A percentile compares a stretch with the other conserved stretches of the same genome.
Evolutionary conservation across 2,329 filamentous ascomycete genomes (phyloP).

Genomic region (Rhytidhysteron rufulum): DNA sequence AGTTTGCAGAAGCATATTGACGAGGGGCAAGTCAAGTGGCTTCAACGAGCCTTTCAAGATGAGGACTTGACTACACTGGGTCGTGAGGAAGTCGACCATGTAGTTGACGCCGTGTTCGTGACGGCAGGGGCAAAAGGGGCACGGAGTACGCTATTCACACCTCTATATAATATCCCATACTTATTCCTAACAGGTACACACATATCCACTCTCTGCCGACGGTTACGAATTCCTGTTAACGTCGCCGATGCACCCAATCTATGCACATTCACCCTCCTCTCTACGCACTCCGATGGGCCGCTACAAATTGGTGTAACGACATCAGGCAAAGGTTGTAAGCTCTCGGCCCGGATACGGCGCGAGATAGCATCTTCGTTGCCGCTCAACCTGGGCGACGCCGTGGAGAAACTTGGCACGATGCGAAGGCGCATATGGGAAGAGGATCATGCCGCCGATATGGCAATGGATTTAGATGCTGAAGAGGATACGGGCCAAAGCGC

Average conservation of each 20-base stretch:
- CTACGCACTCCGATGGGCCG: slow-evolving; percentile 84
- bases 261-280: slow-evolving; percentile 85
- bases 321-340: slow-evolving; percentile 89
- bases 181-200: slow-evolving; percentile 49
- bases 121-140: slow-evolving; percentile 55
- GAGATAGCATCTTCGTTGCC: slow-evolving; percentile 83
- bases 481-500: slow-evolving; percentile 71
- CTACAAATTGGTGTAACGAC: slow-evolving; percentile 95
- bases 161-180: not conserved
- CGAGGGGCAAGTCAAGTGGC: slow-evolving; percentile 62
- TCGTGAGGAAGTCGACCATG: slow-evolving; percentile 68
- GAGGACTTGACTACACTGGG: slow-evolving; percentile 71
- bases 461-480: slow-evolving; percentile 44
- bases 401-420: slow-evolving; percentile 66
- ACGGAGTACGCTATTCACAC: slow-evolving; percentile 37
- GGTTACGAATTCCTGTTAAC: slow-evolving; percentile 85
- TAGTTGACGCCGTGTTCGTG: slow-evolving; percentile 92
- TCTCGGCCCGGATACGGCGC: slow-evolving; percentile 81
- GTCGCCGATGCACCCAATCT: slow-evolving; percentile 82
- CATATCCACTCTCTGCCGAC: slow-evolving; percentile 71
- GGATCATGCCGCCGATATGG: slow-evolving; percentile 49
- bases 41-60: slow-evolving; percentile 64
- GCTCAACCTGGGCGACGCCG: slow-evolving; percentile 68
- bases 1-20: slow-evolving; percentile 63
- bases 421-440: slow-evolving; percentile 40